A percentile compares a stretch with the other conserved stretches of the same genome.
phyloP scores from a whole-genome alignment of 345 rosid genomes.

The Conringia planisiliqua region DNA sequence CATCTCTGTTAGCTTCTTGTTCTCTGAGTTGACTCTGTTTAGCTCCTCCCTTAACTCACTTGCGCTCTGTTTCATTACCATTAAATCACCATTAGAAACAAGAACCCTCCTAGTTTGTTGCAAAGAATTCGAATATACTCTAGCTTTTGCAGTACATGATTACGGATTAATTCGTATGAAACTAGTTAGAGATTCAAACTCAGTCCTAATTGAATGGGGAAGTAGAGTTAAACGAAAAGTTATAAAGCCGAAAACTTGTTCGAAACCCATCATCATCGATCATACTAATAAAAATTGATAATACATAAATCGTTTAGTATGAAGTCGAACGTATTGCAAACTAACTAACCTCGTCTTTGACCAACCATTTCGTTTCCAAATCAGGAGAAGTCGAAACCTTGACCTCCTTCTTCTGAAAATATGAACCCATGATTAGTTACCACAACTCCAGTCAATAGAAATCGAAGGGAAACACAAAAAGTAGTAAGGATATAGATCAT shows the following conservation, averaged over 20 bases:
- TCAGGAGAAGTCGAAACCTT: slow-evolving; percentile 8
- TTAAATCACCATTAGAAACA: background rate
- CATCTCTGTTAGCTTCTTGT: slow-evolving; percentile 52
- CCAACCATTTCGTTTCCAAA: slow-evolving; percentile 20
- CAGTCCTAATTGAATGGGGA: background rate
- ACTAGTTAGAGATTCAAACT: background rate
- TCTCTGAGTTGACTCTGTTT: slow-evolving; percentile 47
- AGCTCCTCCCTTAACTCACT: slow-evolving; percentile 42
- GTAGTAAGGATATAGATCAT: background rate
- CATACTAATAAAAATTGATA: background rate
- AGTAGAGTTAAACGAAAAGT: background rate
- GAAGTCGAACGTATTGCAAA: background rate
- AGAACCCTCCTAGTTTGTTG: background rate
- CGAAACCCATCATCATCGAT: background rate
- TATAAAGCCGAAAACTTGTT: background rate
- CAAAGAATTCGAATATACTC: background rate
- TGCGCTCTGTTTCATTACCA: slow-evolving; percentile 30
- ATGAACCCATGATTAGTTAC: slow-evolving; percentile 14
- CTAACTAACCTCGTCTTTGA: slow-evolving; percentile 43
- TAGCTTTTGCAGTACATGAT: background rate
- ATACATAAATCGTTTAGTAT: background rate
- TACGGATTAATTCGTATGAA: background rate
- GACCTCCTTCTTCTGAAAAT: slow-evolving; percentile 39
- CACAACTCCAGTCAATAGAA: background rate
- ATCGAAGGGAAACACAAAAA: background rate